Base-by-base conservation (phyloP, 73 alveolate species). In the Stentor roeselii region DNA sequence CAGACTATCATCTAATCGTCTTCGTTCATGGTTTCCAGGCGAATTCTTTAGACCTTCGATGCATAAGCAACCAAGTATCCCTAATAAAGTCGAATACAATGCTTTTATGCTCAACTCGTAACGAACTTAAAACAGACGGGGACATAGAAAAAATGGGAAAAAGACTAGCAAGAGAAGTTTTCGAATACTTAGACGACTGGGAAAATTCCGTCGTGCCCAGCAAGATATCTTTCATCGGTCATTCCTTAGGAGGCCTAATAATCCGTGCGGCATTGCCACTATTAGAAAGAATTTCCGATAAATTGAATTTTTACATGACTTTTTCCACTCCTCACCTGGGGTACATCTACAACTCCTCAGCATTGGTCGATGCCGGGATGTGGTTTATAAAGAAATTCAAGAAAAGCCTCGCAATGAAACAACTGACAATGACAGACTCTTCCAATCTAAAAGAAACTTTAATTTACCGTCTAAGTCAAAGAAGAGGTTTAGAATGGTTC, bases 21-120 rank as follows among this genome's bases (percentile, higher is more conserved):
- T 86, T 97, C 59, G 98, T 91, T 21, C 99, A 97, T 94, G 99
- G 99, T 60, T 97, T 93, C 78, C 93, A 97, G 87, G 99, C 98
- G 82, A 96, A 94, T 78, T 90, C 97, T 3, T 86, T 88, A 39
- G 99, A 97, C 84, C 92, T 97, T 98, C 88, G 99, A 60, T 86
- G 93, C 6, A 76, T 97, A 41, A 95, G 93, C 90, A 96, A 96
- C 86, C 91, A 91, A 85, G 90, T 96, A 21, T 88, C 95, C 14
- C 82, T 95, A 88, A 78, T 90, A 76, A 94, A 94, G 60, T 99
- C 99, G 36, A 96, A 97, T 84, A 96, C 96, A 61, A 93, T 92
- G 39, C 96, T 96, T 86, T 86, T 96, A 36, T 91, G 95, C 59
- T 86, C 97, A 1, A 84, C 86, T 42, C 83, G 93, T 0, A 97